These are phyloP conservation scores for Chlamydomonas schloesseri DNA, from an alignment of 139 green algal species.

Conservation along the genomic window DNA sequence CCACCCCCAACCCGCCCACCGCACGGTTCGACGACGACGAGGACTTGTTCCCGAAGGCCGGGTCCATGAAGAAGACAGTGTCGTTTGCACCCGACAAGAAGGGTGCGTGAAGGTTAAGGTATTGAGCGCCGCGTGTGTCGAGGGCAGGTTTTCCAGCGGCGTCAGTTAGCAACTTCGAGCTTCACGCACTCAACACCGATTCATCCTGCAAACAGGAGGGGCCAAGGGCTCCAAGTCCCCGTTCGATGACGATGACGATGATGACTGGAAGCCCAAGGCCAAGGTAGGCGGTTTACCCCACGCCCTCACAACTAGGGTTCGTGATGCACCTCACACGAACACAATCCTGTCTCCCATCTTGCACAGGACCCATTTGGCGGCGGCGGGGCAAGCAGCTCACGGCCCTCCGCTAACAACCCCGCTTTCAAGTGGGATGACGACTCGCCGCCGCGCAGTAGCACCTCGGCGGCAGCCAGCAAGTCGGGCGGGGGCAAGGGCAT, in stretches of 20 bases:
- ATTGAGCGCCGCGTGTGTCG: too few species aligned
- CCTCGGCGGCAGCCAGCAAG: background rate
- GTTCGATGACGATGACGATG: conserved; percentile 13
- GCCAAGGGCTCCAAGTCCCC: background rate
- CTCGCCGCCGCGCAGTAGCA: background rate
- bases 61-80: conserved; percentile 20
- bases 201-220: background rate
- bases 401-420: conserved; percentile 8
- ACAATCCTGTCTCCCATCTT: background rate
- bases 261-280: background rate
- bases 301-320: too few species aligned
- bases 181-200: too few species aligned
- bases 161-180: too few species aligned
- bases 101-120: background rate
- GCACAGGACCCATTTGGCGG: conserved; percentile 28
- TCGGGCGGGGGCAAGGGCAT: background rate
- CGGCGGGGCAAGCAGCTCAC: background rate
- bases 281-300: too few species aligned
- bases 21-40: conserved; percentile 25
- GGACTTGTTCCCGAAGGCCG: conserved; percentile 8
- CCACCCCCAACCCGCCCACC: conserved; percentile 4
- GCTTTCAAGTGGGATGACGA: conserved; percentile 41
- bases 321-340: too few species aligned
- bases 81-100: background rate
- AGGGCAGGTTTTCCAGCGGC: too few species aligned